phyloP scores from a whole-genome alignment of 441 rosid genomes.

The Corymbia calophylla region DNA sequence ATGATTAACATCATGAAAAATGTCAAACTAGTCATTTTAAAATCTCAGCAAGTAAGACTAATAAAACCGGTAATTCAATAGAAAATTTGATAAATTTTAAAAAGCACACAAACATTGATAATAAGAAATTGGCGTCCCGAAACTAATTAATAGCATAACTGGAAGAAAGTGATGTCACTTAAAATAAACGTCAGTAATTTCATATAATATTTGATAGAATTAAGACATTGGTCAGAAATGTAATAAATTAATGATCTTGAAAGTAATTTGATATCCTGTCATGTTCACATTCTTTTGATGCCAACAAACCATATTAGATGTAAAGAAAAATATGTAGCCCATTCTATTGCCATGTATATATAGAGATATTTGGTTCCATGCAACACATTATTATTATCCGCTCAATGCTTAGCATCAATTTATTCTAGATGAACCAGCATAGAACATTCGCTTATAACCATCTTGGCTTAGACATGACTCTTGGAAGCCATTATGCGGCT shows the following conservation, averaged over 20 bases:
- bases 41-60: no score
- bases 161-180: neutral
- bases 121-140: neutral
- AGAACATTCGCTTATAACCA: neutral
- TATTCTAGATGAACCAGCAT: neutral
- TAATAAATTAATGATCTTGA: neutral
- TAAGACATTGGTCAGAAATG: neutral
- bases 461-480: neutral
- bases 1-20: neutral
- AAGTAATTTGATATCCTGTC: neutral
- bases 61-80: no score
- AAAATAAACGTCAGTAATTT: neutral
- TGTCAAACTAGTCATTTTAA: neutral
- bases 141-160: no score
- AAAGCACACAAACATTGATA: no score
- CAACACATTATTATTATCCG: neutral
- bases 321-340: neutral
- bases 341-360: neutral
- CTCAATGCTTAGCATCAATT: neutral
- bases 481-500: neutral
- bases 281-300: neutral
- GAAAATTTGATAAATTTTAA: neutral
- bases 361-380: neutral
- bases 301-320: neutral
- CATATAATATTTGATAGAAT: neutral